Evolutionary conservation across 139 green algal species (phyloP).

Genomic region (Picochlorum costavermella): DNA sequence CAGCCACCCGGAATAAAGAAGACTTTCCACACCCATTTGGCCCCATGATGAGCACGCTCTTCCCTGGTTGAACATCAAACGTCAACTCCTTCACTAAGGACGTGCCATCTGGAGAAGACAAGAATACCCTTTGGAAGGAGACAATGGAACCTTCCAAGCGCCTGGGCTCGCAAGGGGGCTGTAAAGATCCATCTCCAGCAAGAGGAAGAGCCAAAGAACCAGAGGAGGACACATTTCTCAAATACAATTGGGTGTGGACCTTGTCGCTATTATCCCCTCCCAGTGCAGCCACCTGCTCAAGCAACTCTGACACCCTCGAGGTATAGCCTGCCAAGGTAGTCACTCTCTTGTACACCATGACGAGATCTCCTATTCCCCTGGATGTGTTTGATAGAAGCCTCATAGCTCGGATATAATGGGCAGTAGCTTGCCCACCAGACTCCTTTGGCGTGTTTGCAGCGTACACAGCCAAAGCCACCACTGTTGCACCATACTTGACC

Average conservation of each 20-base stretch:
- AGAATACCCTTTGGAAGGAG: conserved; percentile 58
- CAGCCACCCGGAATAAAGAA: conserved; percentile 66
- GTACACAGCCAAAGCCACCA: conserved; percentile 78
- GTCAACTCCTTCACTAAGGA: conserved; percentile 73
- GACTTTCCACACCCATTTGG: conserved; percentile 85
- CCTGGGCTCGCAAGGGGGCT: conserved; percentile 22
- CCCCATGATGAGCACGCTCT: conserved; percentile 76
- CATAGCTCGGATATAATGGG: conserved; percentile 79
- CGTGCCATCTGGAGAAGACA: conserved; percentile 75
- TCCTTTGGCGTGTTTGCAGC: conserved; percentile 17
- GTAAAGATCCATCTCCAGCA: conserved; percentile 8
- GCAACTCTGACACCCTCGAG: conserved; percentile 77
- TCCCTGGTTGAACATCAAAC: conserved; percentile 59
- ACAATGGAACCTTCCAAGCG: conserved; percentile 32
- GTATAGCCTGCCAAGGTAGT: conserved; percentile 80
- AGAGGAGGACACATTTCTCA: conserved; percentile 55
- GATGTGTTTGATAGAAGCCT: conserved; percentile 79
- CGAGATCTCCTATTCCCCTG: conserved; percentile 82
- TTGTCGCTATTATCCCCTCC: conserved; percentile 41
- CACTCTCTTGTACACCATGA: conserved; percentile 94
- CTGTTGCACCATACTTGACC: conserved; percentile 44
- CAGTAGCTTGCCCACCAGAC: not conserved
- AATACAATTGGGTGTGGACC: conserved; percentile 56
- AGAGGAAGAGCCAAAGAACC: conserved; percentile 15
- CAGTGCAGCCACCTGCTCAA: conserved; percentile 71